These are phyloP conservation scores for Hypomontagnella submonticulosa DNA, from an alignment of 495 filamentous ascomycete genomes.

Conservation along the genomic window DNA sequence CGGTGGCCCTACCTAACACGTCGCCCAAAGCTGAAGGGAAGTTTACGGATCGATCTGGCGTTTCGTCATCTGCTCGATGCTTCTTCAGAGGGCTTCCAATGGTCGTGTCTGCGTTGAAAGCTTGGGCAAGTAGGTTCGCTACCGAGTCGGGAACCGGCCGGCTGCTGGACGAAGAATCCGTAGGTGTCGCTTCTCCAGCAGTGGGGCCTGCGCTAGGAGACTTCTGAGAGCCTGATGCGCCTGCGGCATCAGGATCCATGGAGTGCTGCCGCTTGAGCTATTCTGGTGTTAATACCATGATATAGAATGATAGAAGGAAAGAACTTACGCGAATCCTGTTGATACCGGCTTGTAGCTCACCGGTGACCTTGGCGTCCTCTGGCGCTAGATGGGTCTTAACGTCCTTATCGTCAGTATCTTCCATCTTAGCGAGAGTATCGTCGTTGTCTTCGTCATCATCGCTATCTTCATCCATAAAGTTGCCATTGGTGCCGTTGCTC, in stretches of 20 bases:
- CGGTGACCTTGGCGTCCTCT: conserved; percentile 85
- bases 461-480: conserved; percentile 63
- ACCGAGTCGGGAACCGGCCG: conserved; percentile 43
- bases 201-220: conserved; percentile 51
- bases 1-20: conserved; percentile 57
- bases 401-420: conserved; percentile 79
- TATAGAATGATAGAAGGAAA: not conserved
- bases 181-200: conserved; percentile 50
- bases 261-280: conserved; percentile 97
- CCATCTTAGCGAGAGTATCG: conserved; percentile 66
- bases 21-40: conserved; percentile 58
- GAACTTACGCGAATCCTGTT: conserved; percentile 86
- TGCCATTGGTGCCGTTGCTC: conserved; percentile 57
- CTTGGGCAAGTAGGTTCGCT: conserved; percentile 57
- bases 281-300: conserved; percentile 40
- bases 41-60: conserved; percentile 59
- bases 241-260: conserved; percentile 72
- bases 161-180: conserved; percentile 51
- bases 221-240: conserved; percentile 50
- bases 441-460: conserved; percentile 83
- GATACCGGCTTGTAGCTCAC: conserved; percentile 90
- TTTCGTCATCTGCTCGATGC: conserved; percentile 74
- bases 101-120: conserved; percentile 61
- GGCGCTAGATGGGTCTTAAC: conserved; percentile 65
- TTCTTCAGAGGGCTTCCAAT: conserved; percentile 88